phyloP scores from a whole-genome alignment of 225 moss, liverwort and hornwort genomes.

The Bryum argenteum region DNA sequence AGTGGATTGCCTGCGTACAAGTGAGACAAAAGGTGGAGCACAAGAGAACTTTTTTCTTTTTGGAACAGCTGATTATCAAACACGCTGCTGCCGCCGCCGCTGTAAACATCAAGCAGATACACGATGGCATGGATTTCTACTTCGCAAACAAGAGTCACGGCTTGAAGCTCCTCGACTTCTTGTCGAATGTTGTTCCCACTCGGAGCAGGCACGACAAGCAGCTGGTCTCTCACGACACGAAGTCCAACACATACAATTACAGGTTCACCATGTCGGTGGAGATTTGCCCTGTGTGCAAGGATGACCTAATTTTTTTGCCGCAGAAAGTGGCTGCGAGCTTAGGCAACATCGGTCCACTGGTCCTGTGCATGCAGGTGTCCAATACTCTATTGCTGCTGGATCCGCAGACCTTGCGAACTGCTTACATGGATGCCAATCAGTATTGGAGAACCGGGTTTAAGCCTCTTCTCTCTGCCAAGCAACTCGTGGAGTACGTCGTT shows the following conservation, averaged over 20 bases:
- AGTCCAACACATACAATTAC: constrained; percentile 92
- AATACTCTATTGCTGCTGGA: constrained; percentile 83
- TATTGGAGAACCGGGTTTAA: constrained; percentile 90
- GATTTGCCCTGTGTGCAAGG: constrained; percentile 91
- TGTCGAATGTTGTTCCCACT: constrained; percentile 80
- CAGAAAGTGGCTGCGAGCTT: constrained; percentile 75
- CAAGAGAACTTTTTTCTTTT: constrained; percentile 90
- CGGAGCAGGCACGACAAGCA: constrained; percentile 97
- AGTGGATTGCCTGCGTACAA: constrained; percentile 98
- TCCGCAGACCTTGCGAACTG: constrained; percentile 73
- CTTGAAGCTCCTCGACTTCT: constrained; percentile 86
- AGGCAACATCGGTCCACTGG: constrained; percentile 90
- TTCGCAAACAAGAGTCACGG: constrained; percentile 92
- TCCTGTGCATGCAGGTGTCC: constrained; percentile 83
- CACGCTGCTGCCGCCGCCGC: constrained; percentile 77
- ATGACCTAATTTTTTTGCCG: constrained; percentile 90
- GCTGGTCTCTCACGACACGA: constrained; percentile 89
- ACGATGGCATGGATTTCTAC: constrained; percentile 93
- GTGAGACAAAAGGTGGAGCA: constrained; percentile 96
- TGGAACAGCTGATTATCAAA: constrained; percentile 95
- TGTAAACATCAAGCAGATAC: constrained; percentile 96
- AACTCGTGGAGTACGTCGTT: constrained; percentile 86
- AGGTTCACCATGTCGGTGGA: constrained; percentile 98
- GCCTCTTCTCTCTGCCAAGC: constrained; percentile 74
- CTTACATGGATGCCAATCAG: constrained; percentile 79